phyloP scores from a whole-genome alignment of 768 basidiomycete genomes.

The Cubamyces sp. region DNA sequence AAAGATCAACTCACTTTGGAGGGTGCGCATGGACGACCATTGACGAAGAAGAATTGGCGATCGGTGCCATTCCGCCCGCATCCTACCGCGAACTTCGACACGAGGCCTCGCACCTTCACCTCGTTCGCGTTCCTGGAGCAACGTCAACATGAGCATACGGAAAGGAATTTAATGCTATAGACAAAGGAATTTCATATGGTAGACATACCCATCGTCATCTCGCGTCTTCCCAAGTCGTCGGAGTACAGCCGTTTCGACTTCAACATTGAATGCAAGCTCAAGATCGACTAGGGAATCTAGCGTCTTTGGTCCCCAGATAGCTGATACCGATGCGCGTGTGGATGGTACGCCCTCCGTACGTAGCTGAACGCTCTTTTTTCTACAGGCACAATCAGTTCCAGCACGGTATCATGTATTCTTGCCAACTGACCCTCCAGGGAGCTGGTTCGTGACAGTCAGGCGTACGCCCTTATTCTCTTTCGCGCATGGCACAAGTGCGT shows the following conservation, averaged over 20 bases:
- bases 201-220: conserved; percentile 20
- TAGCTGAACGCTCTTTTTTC: conserved; percentile 69
- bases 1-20: conserved; percentile 54
- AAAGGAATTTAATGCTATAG: neutral
- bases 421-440: conserved; percentile 71
- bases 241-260: conserved; percentile 59
- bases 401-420: too few species aligned
- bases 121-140: conserved; percentile 29
- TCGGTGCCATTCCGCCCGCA: conserved; percentile 80
- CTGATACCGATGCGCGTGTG: conserved; percentile 62
- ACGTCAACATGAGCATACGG: neutral
- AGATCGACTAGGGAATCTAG: conserved; percentile 78
- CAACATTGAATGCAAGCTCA: conserved; percentile 68
- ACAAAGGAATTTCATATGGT: too few species aligned
- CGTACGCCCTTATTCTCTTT: conserved; percentile 63
- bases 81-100: conserved; percentile 80
- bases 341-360: conserved; percentile 71
- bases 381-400: conserved; percentile 29
- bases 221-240: conserved; percentile 43
- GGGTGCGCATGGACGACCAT: conserved; percentile 85
- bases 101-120: conserved; percentile 72
- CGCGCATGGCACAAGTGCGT: conserved; percentile 84
- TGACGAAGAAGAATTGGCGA: conserved; percentile 91
- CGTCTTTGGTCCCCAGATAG: conserved; percentile 85
- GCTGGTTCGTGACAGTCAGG: conserved; percentile 71